Base-by-base conservation (phyloP, 768 basidiomycete genomes). In the Erythrobasidium yunnanense region DNA sequence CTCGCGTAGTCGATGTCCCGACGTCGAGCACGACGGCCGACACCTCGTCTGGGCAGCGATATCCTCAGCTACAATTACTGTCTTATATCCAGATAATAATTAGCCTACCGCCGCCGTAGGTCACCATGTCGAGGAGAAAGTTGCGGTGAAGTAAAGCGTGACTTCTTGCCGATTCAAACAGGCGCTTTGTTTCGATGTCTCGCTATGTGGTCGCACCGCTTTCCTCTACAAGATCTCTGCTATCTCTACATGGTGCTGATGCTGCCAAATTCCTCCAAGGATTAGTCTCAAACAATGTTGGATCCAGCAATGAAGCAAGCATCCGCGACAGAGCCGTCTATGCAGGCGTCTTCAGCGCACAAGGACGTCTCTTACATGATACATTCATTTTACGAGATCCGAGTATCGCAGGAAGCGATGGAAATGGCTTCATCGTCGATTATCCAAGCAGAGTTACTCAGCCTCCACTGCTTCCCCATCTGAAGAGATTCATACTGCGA, bases 11-110 rank as follows among this genome's bases (percentile, higher is more conserved):
- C 25, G 87, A 86, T 11, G 87, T 81, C 29, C 95, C 95, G 74
- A 97, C 87, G 79, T 99, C 95, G 35, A 99, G 79, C 23, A 97
- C 95, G 56, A 97, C 79, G 30, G 93, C 95, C 34, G 90, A 87
- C n/a, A 97, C 90, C 79, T 96, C 92, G 75, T 96, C 92, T 95
- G 60, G 22, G 34, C 8, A 29, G 30, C 4, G 17, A 51, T 8
- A 13, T 25, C 8, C 23, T 51, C 49, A 8, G 49, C 22, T 8
- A 13, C 17, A 15, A 11, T 42, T 11, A 51, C 13, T 23, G 67
- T 29, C 33, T 46, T 33, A 30, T 42, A 49, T 23, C n/a, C 5
- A 53, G 72, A 58, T 8, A 58, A 6, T 4, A 46, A 23, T 15
- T 45, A 7, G 30, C 60, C 32, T 55, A 75, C 75, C 75, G 70